phyloP scores from a whole-genome alignment of 352 stramenopile genomes.

The Pythium utonaiense region DNA sequence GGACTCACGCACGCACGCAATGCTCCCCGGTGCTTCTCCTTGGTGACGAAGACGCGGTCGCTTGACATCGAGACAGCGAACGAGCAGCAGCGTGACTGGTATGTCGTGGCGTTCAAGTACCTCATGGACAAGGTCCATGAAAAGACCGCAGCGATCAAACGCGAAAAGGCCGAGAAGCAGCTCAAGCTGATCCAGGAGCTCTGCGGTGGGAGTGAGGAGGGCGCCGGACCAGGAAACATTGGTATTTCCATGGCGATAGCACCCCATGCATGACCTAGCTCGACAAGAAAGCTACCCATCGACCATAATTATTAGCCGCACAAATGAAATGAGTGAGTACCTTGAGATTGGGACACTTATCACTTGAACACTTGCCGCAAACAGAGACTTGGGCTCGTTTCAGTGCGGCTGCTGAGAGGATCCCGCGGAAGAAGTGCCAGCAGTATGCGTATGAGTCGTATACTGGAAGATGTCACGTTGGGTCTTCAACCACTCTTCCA shows the following conservation, averaged over 20 bases:
- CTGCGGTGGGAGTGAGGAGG: constrained; percentile 27
- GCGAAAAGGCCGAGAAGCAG: constrained; percentile 73
- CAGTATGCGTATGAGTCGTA: not conserved
- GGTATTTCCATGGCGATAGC: constrained; percentile 20
- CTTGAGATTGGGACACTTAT: not conserved
- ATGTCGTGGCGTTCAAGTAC: constrained; percentile 84
- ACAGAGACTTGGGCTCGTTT: too few species aligned
- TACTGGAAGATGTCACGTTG: constrained; percentile 59
- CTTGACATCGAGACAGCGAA: constrained; percentile 74
- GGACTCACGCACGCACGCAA: constrained; percentile 30
- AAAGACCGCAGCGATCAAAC: constrained; percentile 72
- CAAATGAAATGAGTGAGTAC: constrained; percentile 11
- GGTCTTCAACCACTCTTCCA: constrained; percentile 75
- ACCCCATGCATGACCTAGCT: constrained; percentile 14
- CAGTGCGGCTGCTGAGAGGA: not conserved
- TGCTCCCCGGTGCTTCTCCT: constrained; percentile 57
- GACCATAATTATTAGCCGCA: constrained; percentile 13
- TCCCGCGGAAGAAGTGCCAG: not conserved
- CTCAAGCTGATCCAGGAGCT: constrained; percentile 76
- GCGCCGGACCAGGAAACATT: constrained; percentile 14
- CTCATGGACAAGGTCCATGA: constrained; percentile 83
- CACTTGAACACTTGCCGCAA: not conserved
- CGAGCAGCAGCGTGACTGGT: constrained; percentile 80
- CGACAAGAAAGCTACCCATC: not conserved
- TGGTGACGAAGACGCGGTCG: constrained; percentile 57